A percentile compares a stretch with the other conserved stretches of the same genome.
Conservation (phyloP, 495 filamentous ascomycete genomes). For the Parmelia sp. region DNA sequence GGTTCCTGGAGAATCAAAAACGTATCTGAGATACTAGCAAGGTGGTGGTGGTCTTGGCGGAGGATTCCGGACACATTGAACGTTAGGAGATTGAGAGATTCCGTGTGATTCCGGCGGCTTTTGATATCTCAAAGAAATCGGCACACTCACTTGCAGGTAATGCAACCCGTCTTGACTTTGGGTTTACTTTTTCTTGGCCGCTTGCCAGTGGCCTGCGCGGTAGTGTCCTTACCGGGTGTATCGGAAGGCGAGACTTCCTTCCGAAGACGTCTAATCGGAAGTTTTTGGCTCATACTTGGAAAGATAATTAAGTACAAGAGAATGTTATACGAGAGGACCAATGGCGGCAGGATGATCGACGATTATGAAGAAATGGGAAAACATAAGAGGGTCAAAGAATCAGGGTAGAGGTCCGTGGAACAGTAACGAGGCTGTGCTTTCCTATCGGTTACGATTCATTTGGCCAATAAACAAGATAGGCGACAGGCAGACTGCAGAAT, state of each 20-base stretch:
- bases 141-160: conserved; percentile 40
- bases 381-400: no score
- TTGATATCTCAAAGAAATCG: background rate
- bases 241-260: background rate
- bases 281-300: background rate
- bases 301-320: background rate
- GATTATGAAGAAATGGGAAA: background rate
- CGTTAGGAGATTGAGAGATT: background rate
- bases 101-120: background rate
- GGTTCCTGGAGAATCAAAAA: background rate
- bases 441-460: no score
- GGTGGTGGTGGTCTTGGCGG: background rate
- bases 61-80: no score
- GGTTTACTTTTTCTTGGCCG: conserved; percentile 13
- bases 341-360: background rate
- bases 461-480: no score
- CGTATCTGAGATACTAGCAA: background rate
- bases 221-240: background rate
- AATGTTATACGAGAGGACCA: background rate
- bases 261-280: background rate
- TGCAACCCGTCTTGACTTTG: conserved; percentile 42
- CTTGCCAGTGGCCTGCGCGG: background rate
- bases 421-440: background rate
- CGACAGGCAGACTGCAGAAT: no score
- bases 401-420: background rate